Base-by-base conservation (phyloP, 306 rosid genomes). In the Bauhinia variegata region DNA sequence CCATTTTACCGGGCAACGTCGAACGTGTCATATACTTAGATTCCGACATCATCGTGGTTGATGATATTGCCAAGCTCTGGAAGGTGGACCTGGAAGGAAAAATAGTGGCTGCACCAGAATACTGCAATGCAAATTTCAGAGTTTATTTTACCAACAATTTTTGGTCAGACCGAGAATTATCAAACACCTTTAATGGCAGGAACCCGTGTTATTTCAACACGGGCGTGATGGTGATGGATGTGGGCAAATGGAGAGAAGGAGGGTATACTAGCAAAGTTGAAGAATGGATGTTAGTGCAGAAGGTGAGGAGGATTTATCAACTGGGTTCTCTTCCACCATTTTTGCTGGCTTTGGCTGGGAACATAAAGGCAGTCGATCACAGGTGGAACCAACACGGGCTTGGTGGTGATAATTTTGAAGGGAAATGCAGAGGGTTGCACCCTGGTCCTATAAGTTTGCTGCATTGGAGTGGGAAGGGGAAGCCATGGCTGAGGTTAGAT, bases 391-490 rank as follows among this genome's bases (percentile, higher is more conserved):
- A 84, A 16, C 96, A 88, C 44, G 96, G 96, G 9, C 74, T 88
- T 2, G 89, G 96, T 5, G 96, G 92, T 13, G 92, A 88, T 50
- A 88, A 86, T 49, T 66, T 84, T 19, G 83, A 88, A 78, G 91
- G 96, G 0, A 84, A 72, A 51, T 88, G 92, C 10, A 67, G 92
- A 74, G 65, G 60, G 0, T 32, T 84, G 33, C 92, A 86, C 60
- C 92, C 96, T 17, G 92, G 92, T 4, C 89, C 92, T 5, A 78
- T 86, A 18, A 86, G 89, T 65, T 62, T 88, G 28, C 46, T 88
- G 50, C 96, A 88, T 72, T 88, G 96, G 92, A 88, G 92, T 48
- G 96, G 96, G 0, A 88, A 86, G 60, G 96, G 92, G 2, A 86
- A 84, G 78, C 91, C 96, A 3, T 86, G 89, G 92, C 60, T 88